Evolutionary conservation across 345 rosid genomes (phyloP).

Genomic region (Syzygium aromaticum): DNA sequence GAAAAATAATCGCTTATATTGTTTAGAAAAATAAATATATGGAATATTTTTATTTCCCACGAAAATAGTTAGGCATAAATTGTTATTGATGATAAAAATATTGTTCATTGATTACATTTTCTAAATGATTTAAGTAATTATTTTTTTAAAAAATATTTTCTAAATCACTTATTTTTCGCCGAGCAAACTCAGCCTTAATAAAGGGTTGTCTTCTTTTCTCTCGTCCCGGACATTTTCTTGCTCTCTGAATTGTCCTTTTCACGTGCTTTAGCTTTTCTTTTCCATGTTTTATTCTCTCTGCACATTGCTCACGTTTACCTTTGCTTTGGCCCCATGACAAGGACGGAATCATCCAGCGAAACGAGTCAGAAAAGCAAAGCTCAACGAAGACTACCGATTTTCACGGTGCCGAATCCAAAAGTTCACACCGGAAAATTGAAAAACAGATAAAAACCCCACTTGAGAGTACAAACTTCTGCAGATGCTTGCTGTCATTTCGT

Average conservation of each 20-base stretch:
- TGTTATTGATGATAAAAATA: too few relatives aligned
- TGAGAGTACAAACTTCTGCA: not conserved
- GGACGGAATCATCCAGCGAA: slow-evolving; percentile 1
- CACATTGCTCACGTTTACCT: not conserved
- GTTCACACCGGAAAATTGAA: not conserved
- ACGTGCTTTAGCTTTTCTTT: not conserved
- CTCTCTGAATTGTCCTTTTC: not conserved
- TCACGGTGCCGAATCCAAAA: not conserved
- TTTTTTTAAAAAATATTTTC: too few relatives aligned
- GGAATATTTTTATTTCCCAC: too few relatives aligned
- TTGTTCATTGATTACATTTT: too few relatives aligned
- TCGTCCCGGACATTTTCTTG: not conserved
- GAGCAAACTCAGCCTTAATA: not conserved
- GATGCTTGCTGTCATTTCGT: not conserved
- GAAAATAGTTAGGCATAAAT: too few relatives aligned
- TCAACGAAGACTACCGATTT: not conserved
- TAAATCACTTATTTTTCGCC: too few relatives aligned
- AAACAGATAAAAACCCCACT: not conserved
- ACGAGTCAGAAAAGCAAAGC: not conserved
- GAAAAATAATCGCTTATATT: too few relatives aligned
- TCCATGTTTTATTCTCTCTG: not conserved
- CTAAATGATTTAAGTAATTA: too few relatives aligned
- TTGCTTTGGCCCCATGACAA: not conserved
- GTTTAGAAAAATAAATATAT: too few relatives aligned
- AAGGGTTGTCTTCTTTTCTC: not conserved